Base-by-base conservation (phyloP, 2,329 filamentous ascomycete genomes). In the Raffaelea arxii region DNA sequence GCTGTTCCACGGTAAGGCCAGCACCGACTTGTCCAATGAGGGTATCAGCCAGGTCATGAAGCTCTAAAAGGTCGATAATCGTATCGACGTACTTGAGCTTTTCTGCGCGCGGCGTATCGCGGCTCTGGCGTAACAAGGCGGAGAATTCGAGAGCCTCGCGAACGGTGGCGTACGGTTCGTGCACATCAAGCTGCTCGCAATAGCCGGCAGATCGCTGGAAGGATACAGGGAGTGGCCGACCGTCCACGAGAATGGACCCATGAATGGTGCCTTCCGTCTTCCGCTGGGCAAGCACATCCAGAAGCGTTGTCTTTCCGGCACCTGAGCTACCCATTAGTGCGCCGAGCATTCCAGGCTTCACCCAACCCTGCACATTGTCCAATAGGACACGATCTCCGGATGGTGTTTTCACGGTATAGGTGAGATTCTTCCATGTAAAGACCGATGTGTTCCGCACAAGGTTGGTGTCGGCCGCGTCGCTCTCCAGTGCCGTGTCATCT, bases 231-330 rank as follows among this genome's bases (percentile, higher is more conserved):
- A 84, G 72, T 14, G 77, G 78, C 6, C 75, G 75, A 2, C 86
- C 86, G 52, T 91, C 84, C 11, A 90, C 84, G 50, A 87, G 61
- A 70, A 90, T 83, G 45, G 84, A 79, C 38, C 86, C 86, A 19
- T 67, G 69, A 23, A 90, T 83, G 3, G 84, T 80, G 54, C 86
- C 86, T 65, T 86, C 85, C 1, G 82, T 88, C 48, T 85, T 83
- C 54, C 86, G 78, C 49, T 84, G 85, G 9, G 87, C 87, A 25
- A 94, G 72, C 2, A 87, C 84, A 61, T 92, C 87, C 10, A 94
- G 69, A 3, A 94, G 73, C 0, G 87, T 92, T 0, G 87, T 94
- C 64, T 94, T 94, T 43, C 87, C 87, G 16, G 87, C 87, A 53
- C 86, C 86, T 14, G 81, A 85, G 2, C 84, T 79, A 56, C 86